Evolutionary conservation across 1,284 basidiomycete genomes (phyloP).

Genomic region (Retiboletus flavoniger): DNA sequence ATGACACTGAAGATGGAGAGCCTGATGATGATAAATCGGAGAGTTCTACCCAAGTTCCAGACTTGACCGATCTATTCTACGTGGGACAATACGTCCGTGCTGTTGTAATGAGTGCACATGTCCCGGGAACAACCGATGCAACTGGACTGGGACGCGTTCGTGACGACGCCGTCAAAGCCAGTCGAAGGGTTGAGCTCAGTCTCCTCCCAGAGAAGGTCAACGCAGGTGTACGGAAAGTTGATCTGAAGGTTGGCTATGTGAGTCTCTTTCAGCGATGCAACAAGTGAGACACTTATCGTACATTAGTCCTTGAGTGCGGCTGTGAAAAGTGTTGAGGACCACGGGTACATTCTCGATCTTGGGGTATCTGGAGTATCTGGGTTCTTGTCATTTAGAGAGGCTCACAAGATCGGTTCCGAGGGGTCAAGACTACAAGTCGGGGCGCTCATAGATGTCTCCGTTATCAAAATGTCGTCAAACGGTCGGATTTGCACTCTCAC

Average conservation of each 20-base stretch:
- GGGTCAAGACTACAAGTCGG: conserved; percentile 61
- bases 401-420: conserved; percentile 42
- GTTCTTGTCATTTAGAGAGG: conserved; percentile 76
- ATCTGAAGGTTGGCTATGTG: conserved; percentile 78
- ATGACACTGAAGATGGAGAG: conserved; percentile 45
- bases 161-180: conserved; percentile 65
- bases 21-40: conserved; percentile 47
- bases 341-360: conserved; percentile 89
- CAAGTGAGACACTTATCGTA: conserved; percentile 3
- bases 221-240: conserved; percentile 73
- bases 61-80: conserved; percentile 74
- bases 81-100: conserved; percentile 87
- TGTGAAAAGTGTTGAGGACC: conserved; percentile 88
- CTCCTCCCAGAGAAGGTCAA: conserved; percentile 88
- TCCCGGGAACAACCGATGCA: conserved; percentile 58
- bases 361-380: conserved; percentile 76
- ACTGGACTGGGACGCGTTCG: conserved; percentile 57
- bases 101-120: conserved; percentile 68
- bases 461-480: conserved; percentile 66
- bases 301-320: conserved; percentile 72
- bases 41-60: conserved; percentile 49
- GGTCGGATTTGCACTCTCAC: conserved; percentile 68
- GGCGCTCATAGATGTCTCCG: conserved; percentile 61
- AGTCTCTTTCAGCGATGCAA: conserved; percentile 27
- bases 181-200: conserved; percentile 84